Base-by-base conservation (phyloP, 345 rosid species). In the Barbarea vulgaris region DNA sequence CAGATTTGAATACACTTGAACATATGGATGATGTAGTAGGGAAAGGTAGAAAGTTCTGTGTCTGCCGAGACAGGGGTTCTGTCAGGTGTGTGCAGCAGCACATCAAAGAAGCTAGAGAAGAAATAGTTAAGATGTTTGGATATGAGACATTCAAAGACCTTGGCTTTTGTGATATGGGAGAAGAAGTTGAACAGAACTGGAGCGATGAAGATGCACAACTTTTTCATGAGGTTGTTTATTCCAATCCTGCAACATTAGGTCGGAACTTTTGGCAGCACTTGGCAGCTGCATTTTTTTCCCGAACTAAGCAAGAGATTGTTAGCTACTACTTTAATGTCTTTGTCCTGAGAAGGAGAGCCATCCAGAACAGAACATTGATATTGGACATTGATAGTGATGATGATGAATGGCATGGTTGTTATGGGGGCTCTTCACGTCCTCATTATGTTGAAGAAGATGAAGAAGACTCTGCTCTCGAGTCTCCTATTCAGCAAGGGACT, bases 301-400 rank as follows among this genome's bases (percentile, higher is more conserved):
- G 85, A 64, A 77, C 85, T 18, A 86, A 64, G 67, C 78, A 73
- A n/a, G 93, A 89, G 78, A 77, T 89, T 52, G 84, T 88, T 60
- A 85, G 91, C 82, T 91, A 87, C 76, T 89, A 91, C 79, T 91
- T 84, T 42, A 91, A 89, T 63, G 91, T 89, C 11, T 91, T 87
- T 63, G 76, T 86, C 76, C 84, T 91, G 36, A 77, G 74, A 58
- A 73, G 81, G 67, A 85, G 95, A 46, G 91, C 89, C 67, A 73
- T 71, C 31, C 97, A 91, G 83, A 91, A 91, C 78, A 82, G 91
- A 54, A 80, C 74, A 41, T 74, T 78, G 51, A 75, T 83, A 0
- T 42, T 72, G 74, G 83, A 85, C 66, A 69, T 84, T 21, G 97
- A 91, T 68, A 91, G 97, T 28, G 97, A 91, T 81, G 88, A 91